Evolutionary conservation across 169 alveolate species (phyloP), one percentile per base, ranked within the genome.

Genomic region (Amoebophrya sp.): DNA sequence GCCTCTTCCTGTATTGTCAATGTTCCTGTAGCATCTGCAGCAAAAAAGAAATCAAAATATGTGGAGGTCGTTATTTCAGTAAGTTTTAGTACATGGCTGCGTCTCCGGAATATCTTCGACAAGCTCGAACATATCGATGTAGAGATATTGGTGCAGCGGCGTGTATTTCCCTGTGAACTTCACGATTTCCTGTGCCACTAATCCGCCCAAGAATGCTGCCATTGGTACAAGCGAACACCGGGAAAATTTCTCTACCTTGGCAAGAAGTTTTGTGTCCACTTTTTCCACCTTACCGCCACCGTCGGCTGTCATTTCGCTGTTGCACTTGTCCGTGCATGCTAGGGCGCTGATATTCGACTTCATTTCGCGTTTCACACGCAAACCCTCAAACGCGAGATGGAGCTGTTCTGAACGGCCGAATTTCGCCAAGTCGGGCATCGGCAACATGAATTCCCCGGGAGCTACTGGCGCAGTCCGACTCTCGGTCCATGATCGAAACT

Each of bases 121-220:
- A 18, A 78, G 95, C 95, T 97, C 99, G 93, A 97, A 96, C 96
- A 98, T 97, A 94, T 99, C 99, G 93, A 96, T 95, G 93, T 98
- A 98, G 40, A 99, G 96, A 97, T 98, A 98, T 95, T 98, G 99
- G 91, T 97, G 97, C 76, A 99, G 94, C 14, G 99, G 99, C 41
- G 98, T 96, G 95, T 96, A 99, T 92, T 99, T 99, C 12, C 99
- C 99, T 34, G 99, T 98, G 95, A 95, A 98, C 95, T 99, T 99
- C 40, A 99, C 99, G 14, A 99, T 98, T 95, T 98, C 99, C 91
- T 98, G 99, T 24, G 99, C 99, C 23, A 98, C 97, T 55, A 99
- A 95, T 29, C 99, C 99, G 78, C 99, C 99, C 93, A 98, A 96
- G 94, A 98, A 98, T 41, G 99, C 98, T 0, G 99, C 97, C 93